Percentiles rank a stretch among this genome's conserved stretches.
Evolutionary conservation across 2,329 filamentous ascomycete genomes (phyloP).

Genomic region (Fusarium udum): DNA sequence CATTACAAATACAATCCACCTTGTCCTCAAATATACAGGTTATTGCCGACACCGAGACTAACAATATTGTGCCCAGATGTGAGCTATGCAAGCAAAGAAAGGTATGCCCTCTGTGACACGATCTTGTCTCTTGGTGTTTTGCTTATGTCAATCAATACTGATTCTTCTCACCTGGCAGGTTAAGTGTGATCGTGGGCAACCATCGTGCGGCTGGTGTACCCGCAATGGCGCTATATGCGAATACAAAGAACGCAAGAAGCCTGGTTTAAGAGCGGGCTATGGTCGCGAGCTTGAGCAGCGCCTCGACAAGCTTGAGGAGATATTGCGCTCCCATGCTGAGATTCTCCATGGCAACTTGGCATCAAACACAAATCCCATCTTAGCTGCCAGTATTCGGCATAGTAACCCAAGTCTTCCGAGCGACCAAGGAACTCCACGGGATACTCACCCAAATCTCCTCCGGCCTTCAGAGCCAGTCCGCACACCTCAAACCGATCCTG

Average conservation of each 20-base stretch:
- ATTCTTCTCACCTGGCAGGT: slow-evolving; percentile 57
- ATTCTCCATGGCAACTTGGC: slow-evolving; percentile 68
- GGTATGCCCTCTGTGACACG: slow-evolving; percentile 54
- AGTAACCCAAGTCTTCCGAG: slow-evolving; percentile 63
- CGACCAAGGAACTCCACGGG: slow-evolving; percentile 66
- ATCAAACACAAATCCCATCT: slow-evolving; percentile 45
- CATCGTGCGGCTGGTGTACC: slow-evolving; percentile 74
- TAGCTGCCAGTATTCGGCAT: slow-evolving; percentile 56
- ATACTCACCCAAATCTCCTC: slow-evolving; percentile 56
- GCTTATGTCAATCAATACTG: background rate
- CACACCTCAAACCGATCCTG: slow-evolving; percentile 65
- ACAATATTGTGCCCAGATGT: slow-evolving; percentile 61
- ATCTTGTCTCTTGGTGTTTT: background rate
- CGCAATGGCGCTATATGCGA: slow-evolving; percentile 71
- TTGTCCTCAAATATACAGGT: slow-evolving; percentile 19
- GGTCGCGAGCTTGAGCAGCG: slow-evolving; percentile 78
- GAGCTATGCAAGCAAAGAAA: slow-evolving; percentile 85
- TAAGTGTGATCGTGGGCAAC: slow-evolving; percentile 80
- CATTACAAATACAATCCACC: slow-evolving; percentile 21
- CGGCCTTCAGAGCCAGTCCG: slow-evolving; percentile 59
- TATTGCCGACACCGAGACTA: slow-evolving; percentile 46
- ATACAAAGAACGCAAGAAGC: slow-evolving; percentile 75
- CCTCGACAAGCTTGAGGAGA: slow-evolving; percentile 74
- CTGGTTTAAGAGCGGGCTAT: slow-evolving; percentile 72
- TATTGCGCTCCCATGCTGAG: slow-evolving; percentile 71